phyloP scores from a whole-genome alignment of 768 basidiomycete genomes.

The Termitomyces sp. region DNA sequence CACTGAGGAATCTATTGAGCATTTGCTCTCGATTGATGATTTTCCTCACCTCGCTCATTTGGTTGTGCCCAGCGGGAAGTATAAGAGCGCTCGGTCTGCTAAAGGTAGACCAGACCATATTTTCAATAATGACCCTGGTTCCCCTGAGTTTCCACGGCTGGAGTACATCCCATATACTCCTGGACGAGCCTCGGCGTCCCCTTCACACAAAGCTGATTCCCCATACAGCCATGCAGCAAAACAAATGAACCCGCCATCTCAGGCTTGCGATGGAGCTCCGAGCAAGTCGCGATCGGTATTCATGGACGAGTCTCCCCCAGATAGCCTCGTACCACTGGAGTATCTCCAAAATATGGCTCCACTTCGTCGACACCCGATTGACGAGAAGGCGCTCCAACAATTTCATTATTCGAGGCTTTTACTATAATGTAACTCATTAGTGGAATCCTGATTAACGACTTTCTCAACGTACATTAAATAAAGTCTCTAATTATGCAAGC shows the following conservation, averaged over 20 bases:
- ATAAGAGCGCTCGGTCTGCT: conserved; percentile 65
- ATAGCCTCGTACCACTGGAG: conserved; percentile 56
- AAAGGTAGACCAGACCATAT: conserved; percentile 51
- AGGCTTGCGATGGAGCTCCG: conserved; percentile 2
- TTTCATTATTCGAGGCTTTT: conserved; percentile 23
- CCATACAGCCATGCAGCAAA: conserved; percentile 8
- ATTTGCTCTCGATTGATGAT: conserved; percentile 59
- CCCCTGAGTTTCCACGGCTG: conserved; percentile 30
- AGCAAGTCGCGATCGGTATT: conserved; percentile 23
- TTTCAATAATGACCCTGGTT: conserved; percentile 37
- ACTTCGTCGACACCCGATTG: conserved; percentile 62
- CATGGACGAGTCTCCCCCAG: conserved; percentile 23
- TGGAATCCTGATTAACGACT: not conserved
- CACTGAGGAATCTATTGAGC: conserved; percentile 61
- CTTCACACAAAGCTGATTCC: conserved; percentile 15
- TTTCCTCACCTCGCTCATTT: conserved; percentile 45
- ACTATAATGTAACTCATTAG: conserved; percentile 5
- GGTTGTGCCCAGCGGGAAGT: conserved; percentile 57
- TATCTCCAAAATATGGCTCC: conserved; percentile 62
- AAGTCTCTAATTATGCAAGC: not conserved
- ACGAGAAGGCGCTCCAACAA: conserved; percentile 40
- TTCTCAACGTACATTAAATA: not conserved
- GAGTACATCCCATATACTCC: conserved; percentile 43
- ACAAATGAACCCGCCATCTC: not conserved
- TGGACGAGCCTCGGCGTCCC: conserved; percentile 15